Percentiles rank a stretch among this genome's conserved stretches.
These are phyloP conservation scores for Pyrenopolyporus hunteri DNA, from an alignment of 495 filamentous ascomycete species.

Conservation along the genomic window DNA sequence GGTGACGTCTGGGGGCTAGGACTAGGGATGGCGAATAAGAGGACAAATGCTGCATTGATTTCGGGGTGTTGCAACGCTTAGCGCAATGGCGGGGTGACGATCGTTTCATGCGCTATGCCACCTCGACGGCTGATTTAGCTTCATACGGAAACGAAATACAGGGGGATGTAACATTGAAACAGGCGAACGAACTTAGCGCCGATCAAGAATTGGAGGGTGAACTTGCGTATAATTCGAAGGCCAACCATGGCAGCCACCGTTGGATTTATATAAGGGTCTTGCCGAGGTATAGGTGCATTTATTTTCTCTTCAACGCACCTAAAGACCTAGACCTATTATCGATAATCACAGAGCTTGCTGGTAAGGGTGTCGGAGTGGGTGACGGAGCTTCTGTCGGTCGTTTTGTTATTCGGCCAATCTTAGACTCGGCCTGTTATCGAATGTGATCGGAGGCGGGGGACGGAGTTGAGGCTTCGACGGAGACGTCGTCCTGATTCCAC, in stretches of 20 bases:
- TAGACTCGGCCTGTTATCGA: conserved; percentile 18
- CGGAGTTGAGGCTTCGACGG: neutral
- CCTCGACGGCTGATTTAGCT: neutral
- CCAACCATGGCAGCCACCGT: too few species aligned
- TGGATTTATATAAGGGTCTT: too few species aligned
- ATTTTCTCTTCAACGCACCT: too few species aligned
- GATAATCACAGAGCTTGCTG: neutral
- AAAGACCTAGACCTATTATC: too few species aligned
- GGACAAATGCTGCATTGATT: neutral
- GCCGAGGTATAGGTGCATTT: too few species aligned
- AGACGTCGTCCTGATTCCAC: neutral
- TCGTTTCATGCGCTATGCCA: conserved; percentile 11
- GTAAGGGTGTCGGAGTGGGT: conserved; percentile 26
- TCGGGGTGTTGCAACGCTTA: conserved; percentile 1
- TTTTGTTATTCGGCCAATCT: conserved; percentile 19
- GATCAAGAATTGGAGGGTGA: too few species aligned
- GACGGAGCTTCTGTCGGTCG: conserved; percentile 18
- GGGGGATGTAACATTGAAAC: neutral
- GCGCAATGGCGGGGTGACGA: conserved; percentile 1
- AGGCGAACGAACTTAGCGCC: too few species aligned
- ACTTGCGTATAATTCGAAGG: too few species aligned
- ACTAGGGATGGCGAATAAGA: neutral
- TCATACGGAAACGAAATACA: neutral
- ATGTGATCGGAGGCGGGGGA: conserved; percentile 13
- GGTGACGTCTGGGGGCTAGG: conserved; percentile 9